Conservation (phyloP, 1,139 yeast species). For the Yamadazyma buinensis region DNA sequence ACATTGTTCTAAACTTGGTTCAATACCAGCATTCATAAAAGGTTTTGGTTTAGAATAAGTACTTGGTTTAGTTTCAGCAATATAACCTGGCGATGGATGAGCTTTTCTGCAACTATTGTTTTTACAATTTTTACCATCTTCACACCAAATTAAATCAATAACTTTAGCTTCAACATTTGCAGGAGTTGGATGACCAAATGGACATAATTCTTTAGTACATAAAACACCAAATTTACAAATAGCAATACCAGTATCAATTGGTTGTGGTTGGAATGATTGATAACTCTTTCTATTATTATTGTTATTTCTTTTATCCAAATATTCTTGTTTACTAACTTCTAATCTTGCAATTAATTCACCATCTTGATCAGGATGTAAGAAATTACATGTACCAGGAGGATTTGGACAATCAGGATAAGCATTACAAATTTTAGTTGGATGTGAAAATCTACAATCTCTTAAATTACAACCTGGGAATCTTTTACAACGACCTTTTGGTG, state of each 20-base stretch:
- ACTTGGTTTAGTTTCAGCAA: slow-evolving; percentile 20
- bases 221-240: slow-evolving; percentile 72
- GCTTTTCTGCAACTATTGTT: slow-evolving; percentile 65
- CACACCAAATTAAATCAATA: slow-evolving; percentile 70
- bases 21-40: slow-evolving; percentile 11
- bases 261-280: slow-evolving; percentile 20
- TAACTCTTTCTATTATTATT: not conserved
- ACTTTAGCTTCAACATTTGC: slow-evolving; percentile 73
- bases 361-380: slow-evolving; percentile 81
- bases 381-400: slow-evolving; percentile 79
- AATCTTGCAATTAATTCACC: slow-evolving; percentile 64
- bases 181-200: slow-evolving; percentile 90
- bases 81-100: slow-evolving; percentile 69
- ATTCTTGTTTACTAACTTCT: slow-evolving; percentile 55
- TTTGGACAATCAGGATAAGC: slow-evolving; percentile 78
- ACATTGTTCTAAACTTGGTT: slow-evolving; percentile 69
- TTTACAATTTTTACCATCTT: slow-evolving; percentile 60
- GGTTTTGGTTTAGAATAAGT: slow-evolving; percentile 7
- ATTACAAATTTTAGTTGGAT: slow-evolving; percentile 74
- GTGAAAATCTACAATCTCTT: slow-evolving; percentile 67
- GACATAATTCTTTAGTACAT: slow-evolving; percentile 76
- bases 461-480: slow-evolving; percentile 76
- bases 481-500: slow-evolving; percentile 64
- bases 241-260: slow-evolving; percentile 40
- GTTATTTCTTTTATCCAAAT: slow-evolving; percentile 31